phyloP scores from a whole-genome alignment of 768 basidiomycete genomes.

The Thelephora aurantiotincta region DNA sequence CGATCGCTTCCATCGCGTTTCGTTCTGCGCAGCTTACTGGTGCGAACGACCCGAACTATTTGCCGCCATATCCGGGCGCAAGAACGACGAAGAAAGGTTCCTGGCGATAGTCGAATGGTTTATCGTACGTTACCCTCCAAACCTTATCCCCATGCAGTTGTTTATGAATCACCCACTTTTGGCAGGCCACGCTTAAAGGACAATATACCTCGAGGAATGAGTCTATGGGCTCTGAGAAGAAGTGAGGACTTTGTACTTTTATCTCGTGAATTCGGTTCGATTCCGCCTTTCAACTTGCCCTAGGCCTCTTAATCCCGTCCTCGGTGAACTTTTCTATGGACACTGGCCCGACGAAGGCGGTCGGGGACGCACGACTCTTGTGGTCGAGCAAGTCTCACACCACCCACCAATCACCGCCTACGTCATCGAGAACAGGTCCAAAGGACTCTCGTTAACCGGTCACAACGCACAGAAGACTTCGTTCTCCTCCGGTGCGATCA shows the following conservation, averaged over 20 bases:
- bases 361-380: conserved; percentile 68
- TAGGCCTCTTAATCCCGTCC: conserved; percentile 90
- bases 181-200: conserved; percentile 79
- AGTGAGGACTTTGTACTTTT: conserved; percentile 32
- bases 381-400: conserved; percentile 94
- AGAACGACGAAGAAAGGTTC: conserved; percentile 57
- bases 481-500: conserved; percentile 68
- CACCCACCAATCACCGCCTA: conserved; percentile 86
- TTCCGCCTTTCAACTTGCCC: background rate
- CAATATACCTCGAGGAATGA: conserved; percentile 94
- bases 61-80: conserved; percentile 69
- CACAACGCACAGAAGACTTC: conserved; percentile 94
- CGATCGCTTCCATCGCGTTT: too few species aligned
- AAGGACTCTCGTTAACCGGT: conserved; percentile 66
- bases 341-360: conserved; percentile 62
- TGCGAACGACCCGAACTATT: conserved; percentile 89
- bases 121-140: conserved; percentile 39
- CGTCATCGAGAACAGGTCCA: conserved; percentile 67
- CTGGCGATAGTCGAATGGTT: conserved; percentile 90
- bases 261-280: background rate
- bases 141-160: background rate
- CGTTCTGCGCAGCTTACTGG: conserved; percentile 68
- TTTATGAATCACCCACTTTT: background rate
- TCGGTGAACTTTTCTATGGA: conserved; percentile 88
- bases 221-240: conserved; percentile 95